A percentile compares a stretch with the other conserved stretches of the same genome.
Conservation (phyloP, 2,329 filamentous ascomycete species). For the Hypoxylon sp. region DNA sequence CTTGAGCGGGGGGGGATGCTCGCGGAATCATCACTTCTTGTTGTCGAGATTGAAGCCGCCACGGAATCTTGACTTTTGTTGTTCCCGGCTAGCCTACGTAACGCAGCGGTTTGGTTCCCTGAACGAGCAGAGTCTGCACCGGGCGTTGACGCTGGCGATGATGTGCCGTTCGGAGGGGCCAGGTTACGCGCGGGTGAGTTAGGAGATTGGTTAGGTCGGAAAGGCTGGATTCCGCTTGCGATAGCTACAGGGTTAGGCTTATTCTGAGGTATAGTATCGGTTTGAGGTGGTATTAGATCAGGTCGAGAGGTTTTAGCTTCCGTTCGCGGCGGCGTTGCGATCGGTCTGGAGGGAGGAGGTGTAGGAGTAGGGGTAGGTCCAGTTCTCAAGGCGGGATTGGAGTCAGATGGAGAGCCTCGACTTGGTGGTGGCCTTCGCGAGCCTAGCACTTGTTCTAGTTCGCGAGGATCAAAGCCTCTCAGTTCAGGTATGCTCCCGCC, state of each 20-base stretch:
- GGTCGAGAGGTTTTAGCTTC: slow-evolving; percentile 44
- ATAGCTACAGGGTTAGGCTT: slow-evolving; percentile 31
- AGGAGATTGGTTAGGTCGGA: slow-evolving; percentile 41
- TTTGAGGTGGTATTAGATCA: slow-evolving; percentile 35
- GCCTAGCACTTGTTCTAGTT: slow-evolving; percentile 81
- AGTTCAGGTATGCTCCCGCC: slow-evolving; percentile 84
- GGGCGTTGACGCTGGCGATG: slow-evolving; percentile 57
- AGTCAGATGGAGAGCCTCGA: slow-evolving; percentile 45
- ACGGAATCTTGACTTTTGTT: slow-evolving; percentile 72
- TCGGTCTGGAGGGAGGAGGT: slow-evolving; percentile 37
- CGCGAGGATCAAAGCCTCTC: slow-evolving; percentile 82
- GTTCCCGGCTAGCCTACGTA: slow-evolving; percentile 62
- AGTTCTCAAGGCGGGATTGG: slow-evolving; percentile 47
- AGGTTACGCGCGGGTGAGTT: slow-evolving; percentile 51
- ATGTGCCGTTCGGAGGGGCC: slow-evolving; percentile 56
- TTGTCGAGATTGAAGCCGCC: slow-evolving; percentile 60
- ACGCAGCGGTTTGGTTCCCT: slow-evolving; percentile 56
- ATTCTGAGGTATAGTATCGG: slow-evolving; percentile 33
- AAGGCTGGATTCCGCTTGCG: slow-evolving; percentile 42
- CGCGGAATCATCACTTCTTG: slow-evolving; percentile 64
- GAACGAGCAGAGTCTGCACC: slow-evolving; percentile 64
- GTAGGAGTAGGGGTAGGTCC: slow-evolving; percentile 42
- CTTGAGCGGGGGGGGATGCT: slow-evolving; percentile 66
- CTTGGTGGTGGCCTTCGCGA: slow-evolving; percentile 59
- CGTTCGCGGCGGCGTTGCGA: slow-evolving; percentile 37